phyloP scores from a whole-genome alignment of 2,329 filamentous ascomycete genomes.

The Microascus cirrosus region DNA sequence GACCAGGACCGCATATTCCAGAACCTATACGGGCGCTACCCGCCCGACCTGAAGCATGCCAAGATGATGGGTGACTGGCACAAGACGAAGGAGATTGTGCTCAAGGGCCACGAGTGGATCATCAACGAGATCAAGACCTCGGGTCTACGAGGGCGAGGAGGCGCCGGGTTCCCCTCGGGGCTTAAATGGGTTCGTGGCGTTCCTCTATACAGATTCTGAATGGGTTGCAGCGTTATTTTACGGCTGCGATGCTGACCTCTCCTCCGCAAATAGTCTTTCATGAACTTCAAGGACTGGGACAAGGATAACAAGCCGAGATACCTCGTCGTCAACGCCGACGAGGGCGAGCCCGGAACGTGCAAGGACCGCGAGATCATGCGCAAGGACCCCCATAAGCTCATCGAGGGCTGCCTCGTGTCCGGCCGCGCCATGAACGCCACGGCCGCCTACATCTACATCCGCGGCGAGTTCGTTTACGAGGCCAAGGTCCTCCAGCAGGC shows the following conservation, averaged over 20 bases:
- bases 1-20: constrained; percentile 99
- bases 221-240: not conserved
- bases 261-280: constrained; percentile 64
- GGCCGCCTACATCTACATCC: constrained; percentile 98
- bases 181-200: constrained; percentile 82
- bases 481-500: constrained; percentile 86
- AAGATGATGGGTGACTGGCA: constrained; percentile 99
- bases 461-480: constrained; percentile 95
- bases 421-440: constrained; percentile 98
- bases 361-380: constrained; percentile 99
- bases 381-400: constrained; percentile 97
- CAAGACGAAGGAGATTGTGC: constrained; percentile 96
- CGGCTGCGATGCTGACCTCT: not conserved
- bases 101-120: constrained; percentile 96
- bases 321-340: constrained; percentile 95
- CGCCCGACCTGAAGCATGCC: constrained; percentile 81
- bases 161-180: constrained; percentile 94
- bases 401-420: constrained; percentile 93
- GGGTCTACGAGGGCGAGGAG: constrained; percentile 87
- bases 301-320: constrained; percentile 95
- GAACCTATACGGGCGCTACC: constrained; percentile 92
- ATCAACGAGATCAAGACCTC: constrained; percentile 96
- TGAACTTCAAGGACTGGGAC: constrained; percentile 99
- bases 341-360: constrained; percentile 97
- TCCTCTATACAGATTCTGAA: not conserved